Percentiles rank a stretch among this genome's conserved stretches.
These are phyloP conservation scores for Arctium lappa DNA, from an alignment of 129 eudicot genomes.

Conservation along the genomic window DNA sequence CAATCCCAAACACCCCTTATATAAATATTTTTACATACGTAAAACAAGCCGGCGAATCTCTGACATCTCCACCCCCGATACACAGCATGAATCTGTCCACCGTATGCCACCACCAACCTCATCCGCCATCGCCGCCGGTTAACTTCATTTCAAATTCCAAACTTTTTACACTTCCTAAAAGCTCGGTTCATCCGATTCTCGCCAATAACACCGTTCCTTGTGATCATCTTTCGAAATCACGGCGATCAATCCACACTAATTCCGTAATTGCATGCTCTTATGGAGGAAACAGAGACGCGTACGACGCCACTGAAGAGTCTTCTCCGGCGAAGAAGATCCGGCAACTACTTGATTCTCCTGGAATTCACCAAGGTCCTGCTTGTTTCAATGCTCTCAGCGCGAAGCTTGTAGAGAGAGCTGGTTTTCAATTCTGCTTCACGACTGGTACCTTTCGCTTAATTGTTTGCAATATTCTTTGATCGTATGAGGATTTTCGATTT, in stretches of 20 bases:
- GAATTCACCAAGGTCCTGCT: constrained; percentile 93
- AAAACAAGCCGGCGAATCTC: not conserved
- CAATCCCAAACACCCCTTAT: no score
- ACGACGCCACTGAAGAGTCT: not conserved
- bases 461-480: not conserved
- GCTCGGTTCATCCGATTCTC: not conserved
- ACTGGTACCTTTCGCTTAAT: constrained; percentile 45
- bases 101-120: constrained; percentile 15
- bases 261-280: constrained; percentile 15
- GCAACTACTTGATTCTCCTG: constrained; percentile 68
- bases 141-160: constrained; percentile 11
- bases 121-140: constrained; percentile 18
- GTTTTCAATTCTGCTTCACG: constrained; percentile 81
- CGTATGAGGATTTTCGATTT: not conserved
- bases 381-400: constrained; percentile 92
- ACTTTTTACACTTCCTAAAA: not conserved
- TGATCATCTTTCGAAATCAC: constrained; percentile 4
- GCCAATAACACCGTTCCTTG: not conserved
- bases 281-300: constrained; percentile 23
- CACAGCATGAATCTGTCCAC: constrained; percentile 13
- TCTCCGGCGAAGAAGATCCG: constrained; percentile 60
- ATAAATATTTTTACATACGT: not conserved
- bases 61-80: not conserved
- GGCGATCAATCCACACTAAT: constrained; percentile 9
- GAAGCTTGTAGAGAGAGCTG: constrained; percentile 75